A percentile compares a stretch with the other conserved stretches of the same genome.
These are phyloP conservation scores for Stachybotrys echinatus DNA, from an alignment of 2,329 filamentous ascomycete species.

Conservation along the genomic window DNA sequence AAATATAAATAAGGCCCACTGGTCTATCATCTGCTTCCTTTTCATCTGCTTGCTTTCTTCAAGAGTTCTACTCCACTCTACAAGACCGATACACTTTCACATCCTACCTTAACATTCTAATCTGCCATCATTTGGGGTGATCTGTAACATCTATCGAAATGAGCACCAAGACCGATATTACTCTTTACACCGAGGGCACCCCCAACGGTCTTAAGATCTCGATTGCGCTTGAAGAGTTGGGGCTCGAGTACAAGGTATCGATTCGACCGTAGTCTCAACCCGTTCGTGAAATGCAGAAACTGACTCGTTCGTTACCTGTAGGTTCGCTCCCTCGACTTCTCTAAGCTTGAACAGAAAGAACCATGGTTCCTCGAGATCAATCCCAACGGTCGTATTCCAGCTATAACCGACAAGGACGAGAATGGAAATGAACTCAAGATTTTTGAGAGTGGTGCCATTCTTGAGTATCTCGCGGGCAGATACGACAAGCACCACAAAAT, in stretches of 20 bases:
- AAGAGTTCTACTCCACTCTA: not conserved
- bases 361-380: constrained; percentile 82
- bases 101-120: not conserved
- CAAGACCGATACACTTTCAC: not conserved
- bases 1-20: constrained; percentile 1
- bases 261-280: not conserved
- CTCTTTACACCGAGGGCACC: constrained; percentile 3
- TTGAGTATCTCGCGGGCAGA: constrained; percentile 71
- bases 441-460: constrained; percentile 73
- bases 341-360: constrained; percentile 67
- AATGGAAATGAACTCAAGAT: constrained; percentile 66
- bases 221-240: constrained; percentile 75
- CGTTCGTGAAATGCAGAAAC: not conserved
- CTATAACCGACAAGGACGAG: constrained; percentile 67
- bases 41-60: not conserved
- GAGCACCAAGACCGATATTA: not conserved
- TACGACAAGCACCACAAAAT: constrained; percentile 77
- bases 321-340: constrained; percentile 57
- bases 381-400: constrained; percentile 81
- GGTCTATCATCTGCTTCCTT: no score
- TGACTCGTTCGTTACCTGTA: constrained; percentile 7
- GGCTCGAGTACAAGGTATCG: constrained; percentile 62
- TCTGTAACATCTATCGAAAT: not conserved
- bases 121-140: not conserved
- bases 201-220: constrained; percentile 68